Conservation (phyloP, 2,329 filamentous ascomycete genomes). For the Juglanconis sp. region DNA sequence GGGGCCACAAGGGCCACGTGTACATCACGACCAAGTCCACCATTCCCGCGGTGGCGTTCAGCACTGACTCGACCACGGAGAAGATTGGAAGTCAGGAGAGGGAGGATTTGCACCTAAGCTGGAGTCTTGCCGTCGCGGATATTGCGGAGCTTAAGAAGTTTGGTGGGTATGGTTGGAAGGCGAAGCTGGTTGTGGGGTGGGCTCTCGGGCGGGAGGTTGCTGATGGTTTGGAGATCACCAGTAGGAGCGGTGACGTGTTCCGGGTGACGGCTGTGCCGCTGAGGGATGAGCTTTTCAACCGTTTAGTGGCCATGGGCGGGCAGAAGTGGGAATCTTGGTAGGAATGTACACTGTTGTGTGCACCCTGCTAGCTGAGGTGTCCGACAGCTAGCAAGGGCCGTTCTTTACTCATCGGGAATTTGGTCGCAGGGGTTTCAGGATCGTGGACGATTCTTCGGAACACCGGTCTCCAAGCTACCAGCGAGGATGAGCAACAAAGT, state of each 20-base stretch:
- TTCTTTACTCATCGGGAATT: too few relatives aligned
- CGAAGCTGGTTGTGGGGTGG: constrained; percentile 79
- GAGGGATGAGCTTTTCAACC: constrained; percentile 60
- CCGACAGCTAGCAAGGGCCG: too few relatives aligned
- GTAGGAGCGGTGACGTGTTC: constrained; percentile 51
- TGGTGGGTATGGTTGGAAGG: constrained; percentile 81
- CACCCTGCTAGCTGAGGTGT: background rate
- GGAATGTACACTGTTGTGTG: background rate
- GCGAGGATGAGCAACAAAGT: too few relatives aligned
- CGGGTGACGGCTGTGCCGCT: constrained; percentile 69
- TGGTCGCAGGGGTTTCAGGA: too few relatives aligned
- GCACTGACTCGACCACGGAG: constrained; percentile 51
- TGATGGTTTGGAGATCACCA: constrained; percentile 68
- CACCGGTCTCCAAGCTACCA: too few relatives aligned
- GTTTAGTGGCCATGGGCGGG: constrained; percentile 15
- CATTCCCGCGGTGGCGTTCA: constrained; percentile 66
- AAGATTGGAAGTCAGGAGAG: constrained; percentile 58
- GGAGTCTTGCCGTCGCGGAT: constrained; percentile 68
- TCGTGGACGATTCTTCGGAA: too few relatives aligned
- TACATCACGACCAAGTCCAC: constrained; percentile 68
- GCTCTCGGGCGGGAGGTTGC: constrained; percentile 69
- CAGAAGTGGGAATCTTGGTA: constrained; percentile 19
- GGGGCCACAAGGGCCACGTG: constrained; percentile 68
- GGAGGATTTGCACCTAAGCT: constrained; percentile 57
- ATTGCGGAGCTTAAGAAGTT: constrained; percentile 75